Evolutionary conservation across 2,329 filamentous ascomycete species (phyloP).

Genomic region (Boeremia exigua): DNA sequence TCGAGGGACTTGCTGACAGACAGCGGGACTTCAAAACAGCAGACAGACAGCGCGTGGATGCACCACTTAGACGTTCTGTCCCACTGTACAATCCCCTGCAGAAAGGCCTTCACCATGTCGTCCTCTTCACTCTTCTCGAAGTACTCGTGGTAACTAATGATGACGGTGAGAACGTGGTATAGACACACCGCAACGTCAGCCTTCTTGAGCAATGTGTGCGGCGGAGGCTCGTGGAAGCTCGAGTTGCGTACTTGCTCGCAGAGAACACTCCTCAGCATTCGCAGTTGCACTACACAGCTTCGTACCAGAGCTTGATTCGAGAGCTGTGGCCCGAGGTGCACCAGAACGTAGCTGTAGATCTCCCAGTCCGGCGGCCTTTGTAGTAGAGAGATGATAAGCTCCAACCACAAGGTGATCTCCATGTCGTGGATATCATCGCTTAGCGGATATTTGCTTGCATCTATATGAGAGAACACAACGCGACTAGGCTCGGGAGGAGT

Average conservation of each 20-base stretch:
- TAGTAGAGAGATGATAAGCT: slow-evolving; percentile 75
- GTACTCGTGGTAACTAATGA: slow-evolving; percentile 87
- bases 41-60: slow-evolving; percentile 92
- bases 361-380: slow-evolving; percentile 85
- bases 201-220: slow-evolving; percentile 78
- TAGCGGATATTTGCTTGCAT: slow-evolving; percentile 42
- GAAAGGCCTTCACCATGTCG: slow-evolving; percentile 84
- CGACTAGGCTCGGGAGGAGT: slow-evolving; percentile 57
- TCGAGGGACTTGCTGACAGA: slow-evolving; percentile 87
- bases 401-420: slow-evolving; percentile 68
- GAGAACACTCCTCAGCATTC: slow-evolving; percentile 74
- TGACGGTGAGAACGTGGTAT: slow-evolving; percentile 83
- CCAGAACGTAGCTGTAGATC: slow-evolving; percentile 86
- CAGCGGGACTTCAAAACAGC: slow-evolving; percentile 89
- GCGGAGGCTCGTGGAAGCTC: slow-evolving; percentile 80
- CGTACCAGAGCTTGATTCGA: slow-evolving; percentile 88
- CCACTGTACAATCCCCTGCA: slow-evolving; percentile 81
- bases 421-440: slow-evolving; percentile 56
- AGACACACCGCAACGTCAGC: slow-evolving; percentile 89
- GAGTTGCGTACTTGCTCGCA: slow-evolving; percentile 84
- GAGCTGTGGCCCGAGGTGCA: slow-evolving; percentile 84
- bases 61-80: slow-evolving; percentile 89
- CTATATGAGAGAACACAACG: slow-evolving; percentile 57
- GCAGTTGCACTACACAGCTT: slow-evolving; percentile 74
- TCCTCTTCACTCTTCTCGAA: slow-evolving; percentile 87